These are phyloP conservation scores for Draba incana DNA, from an alignment of 345 rosid genomes.

Conservation along the genomic window DNA sequence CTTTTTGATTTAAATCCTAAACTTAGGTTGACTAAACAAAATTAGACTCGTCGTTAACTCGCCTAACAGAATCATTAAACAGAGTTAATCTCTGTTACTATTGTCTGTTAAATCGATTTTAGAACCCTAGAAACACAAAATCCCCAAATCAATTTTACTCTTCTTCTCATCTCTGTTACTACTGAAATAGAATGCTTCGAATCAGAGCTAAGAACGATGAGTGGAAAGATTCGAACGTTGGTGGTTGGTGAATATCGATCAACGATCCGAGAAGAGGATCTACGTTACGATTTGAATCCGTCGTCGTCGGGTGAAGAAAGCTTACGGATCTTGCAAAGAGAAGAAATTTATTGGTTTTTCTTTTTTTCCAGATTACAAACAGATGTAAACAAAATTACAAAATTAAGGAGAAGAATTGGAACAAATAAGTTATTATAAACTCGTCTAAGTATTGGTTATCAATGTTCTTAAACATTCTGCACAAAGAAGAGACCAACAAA, in stretches of 20 bases:
- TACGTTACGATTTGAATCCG: slow-evolving; percentile 47
- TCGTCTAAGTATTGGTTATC: slow-evolving; percentile 9
- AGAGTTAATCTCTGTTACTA: no score
- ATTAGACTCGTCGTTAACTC: no score
- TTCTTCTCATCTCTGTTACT: no score
- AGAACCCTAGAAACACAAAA: no score
- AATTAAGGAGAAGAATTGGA: slow-evolving; percentile 4
- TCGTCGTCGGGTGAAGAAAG: slow-evolving; percentile 64
- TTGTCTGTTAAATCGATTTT: no score
- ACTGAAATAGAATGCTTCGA: slow-evolving; percentile 87
- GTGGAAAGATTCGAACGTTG: slow-evolving; percentile 74
- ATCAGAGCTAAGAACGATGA: slow-evolving; percentile 87
- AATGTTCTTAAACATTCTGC: slow-evolving; percentile 21
- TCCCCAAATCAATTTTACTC: no score
- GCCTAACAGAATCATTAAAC: no score
- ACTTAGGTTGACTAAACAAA: no score
- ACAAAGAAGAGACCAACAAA: slow-evolving; percentile 28
- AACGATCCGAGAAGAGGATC: slow-evolving; percentile 74
- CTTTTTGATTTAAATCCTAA: no score
- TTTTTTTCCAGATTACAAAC: slow-evolving; percentile 7
- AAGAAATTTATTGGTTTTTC: not conserved
- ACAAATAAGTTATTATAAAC: not conserved
- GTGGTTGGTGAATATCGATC: slow-evolving; percentile 70
- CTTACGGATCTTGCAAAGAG: slow-evolving; percentile 58
- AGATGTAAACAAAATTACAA: slow-evolving; percentile 23